A percentile compares a stretch with the other conserved stretches of the same genome.
Conservation (phyloP, 176 grass and related monocot species). For the Oryza punctata region DNA sequence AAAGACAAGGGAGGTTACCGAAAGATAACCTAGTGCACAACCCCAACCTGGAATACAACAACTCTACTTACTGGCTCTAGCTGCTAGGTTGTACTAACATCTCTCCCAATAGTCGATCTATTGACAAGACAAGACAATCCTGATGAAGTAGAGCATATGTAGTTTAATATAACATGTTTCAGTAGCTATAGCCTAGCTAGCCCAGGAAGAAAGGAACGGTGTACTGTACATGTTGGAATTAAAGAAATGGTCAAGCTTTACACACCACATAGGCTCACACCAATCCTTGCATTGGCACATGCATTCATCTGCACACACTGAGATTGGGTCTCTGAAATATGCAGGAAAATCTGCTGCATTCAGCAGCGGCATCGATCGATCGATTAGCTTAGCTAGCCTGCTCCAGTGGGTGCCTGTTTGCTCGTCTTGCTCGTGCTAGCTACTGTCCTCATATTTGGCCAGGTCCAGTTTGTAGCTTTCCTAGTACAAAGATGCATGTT, state of each 20-base stretch:
- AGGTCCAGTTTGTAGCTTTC: background rate
- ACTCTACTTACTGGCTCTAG: background rate
- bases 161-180: background rate
- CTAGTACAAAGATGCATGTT: background rate
- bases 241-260: slow-evolving; percentile 9
- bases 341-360: too few species aligned
- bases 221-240: background rate
- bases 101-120: background rate
- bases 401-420: background rate
- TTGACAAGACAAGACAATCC: background rate
- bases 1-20: background rate
- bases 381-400: too few species aligned
- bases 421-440: background rate
- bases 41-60: too few species aligned
- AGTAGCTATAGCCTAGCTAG: background rate
- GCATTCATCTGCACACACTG: background rate
- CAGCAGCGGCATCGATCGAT: background rate
- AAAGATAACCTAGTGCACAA: background rate
- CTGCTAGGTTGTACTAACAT: background rate
- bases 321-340: background rate
- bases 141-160: background rate
- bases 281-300: slow-evolving; percentile 20
- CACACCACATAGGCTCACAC: background rate
- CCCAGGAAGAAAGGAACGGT: background rate
- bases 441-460: background rate